phyloP scores from a whole-genome alignment of 2,329 filamentous ascomycete species.

The Emergomyces orientalis region DNA sequence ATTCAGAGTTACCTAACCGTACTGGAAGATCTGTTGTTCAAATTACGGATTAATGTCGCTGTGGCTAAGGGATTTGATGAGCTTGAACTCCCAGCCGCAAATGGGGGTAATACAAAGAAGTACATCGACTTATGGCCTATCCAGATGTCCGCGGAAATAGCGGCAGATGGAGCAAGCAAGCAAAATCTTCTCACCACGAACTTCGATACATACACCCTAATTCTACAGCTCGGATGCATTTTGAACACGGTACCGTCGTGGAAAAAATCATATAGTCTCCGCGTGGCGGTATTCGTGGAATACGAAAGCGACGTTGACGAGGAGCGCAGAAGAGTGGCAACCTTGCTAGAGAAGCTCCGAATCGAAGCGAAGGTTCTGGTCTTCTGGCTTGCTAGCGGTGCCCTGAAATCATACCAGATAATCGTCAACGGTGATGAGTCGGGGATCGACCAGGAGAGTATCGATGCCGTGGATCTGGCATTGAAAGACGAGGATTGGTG shows the following conservation, averaged over 20 bases:
- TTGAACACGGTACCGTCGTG: conserved; percentile 71
- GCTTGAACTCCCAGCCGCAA: conserved; percentile 59
- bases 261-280: conserved; percentile 62
- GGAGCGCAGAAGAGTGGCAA: conserved; percentile 61
- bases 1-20: conserved; percentile 70
- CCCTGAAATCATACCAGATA: conserved; percentile 62
- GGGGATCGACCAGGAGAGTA: conserved; percentile 45
- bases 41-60: conserved; percentile 73
- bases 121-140: conserved; percentile 88
- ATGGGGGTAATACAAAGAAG: conserved; percentile 55
- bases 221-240: conserved; percentile 77
- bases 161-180: conserved; percentile 53
- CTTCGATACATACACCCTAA: conserved; percentile 85
- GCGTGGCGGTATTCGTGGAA: conserved; percentile 80
- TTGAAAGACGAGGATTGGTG: conserved; percentile 72
- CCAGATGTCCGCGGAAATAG: conserved; percentile 81
- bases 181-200: conserved; percentile 70
- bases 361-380: conserved; percentile 73
- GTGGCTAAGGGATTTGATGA: conserved; percentile 72
- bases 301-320: conserved; percentile 77
- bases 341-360: conserved; percentile 67
- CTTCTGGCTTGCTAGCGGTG: conserved; percentile 69
- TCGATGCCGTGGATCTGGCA: conserved; percentile 54
- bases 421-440: conserved; percentile 61
- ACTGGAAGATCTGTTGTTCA: conserved; percentile 68